These are phyloP conservation scores for Pyrenophora teres DNA, from an alignment of 2,329 filamentous ascomycete genomes.

Conservation along the genomic window DNA sequence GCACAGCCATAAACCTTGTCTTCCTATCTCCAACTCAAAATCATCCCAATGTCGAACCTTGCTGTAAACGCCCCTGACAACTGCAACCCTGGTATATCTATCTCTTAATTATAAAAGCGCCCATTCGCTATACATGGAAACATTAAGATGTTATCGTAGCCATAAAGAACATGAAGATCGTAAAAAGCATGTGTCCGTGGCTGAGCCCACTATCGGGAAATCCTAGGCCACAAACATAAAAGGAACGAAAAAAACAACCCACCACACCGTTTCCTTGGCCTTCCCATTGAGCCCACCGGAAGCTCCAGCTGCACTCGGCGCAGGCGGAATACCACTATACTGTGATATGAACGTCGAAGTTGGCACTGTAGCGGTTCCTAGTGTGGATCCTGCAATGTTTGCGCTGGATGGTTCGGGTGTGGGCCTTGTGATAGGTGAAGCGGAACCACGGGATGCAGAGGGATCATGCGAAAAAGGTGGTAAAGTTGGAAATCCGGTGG, in stretches of 20 bases:
- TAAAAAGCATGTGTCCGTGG: background rate
- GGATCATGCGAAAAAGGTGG: slow-evolving; percentile 10
- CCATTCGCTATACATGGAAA: background rate
- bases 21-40: no score
- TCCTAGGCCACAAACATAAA: slow-evolving; percentile 10
- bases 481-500: background rate
- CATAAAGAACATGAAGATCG: slow-evolving; percentile 14
- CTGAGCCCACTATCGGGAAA: background rate
- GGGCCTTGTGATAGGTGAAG: slow-evolving; percentile 9
- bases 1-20: no score
- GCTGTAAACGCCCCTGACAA: background rate
- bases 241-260: slow-evolving; percentile 34
- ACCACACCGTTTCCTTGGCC: slow-evolving; percentile 38
- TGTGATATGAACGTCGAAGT: slow-evolving; percentile 18
- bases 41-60: background rate
- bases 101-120: background rate
- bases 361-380: slow-evolving; percentile 17
- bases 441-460: slow-evolving; percentile 10
- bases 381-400: slow-evolving; percentile 12
- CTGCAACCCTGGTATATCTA: slow-evolving; percentile 10
- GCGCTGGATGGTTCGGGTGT: slow-evolving; percentile 10
- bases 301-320: slow-evolving; percentile 31
- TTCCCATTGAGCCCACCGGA: slow-evolving; percentile 6
- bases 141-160: background rate
- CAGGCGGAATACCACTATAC: slow-evolving; percentile 30